phyloP scores from a whole-genome alignment of 192 early-diverging fungal species.

The Pilaira anomala region DNA sequence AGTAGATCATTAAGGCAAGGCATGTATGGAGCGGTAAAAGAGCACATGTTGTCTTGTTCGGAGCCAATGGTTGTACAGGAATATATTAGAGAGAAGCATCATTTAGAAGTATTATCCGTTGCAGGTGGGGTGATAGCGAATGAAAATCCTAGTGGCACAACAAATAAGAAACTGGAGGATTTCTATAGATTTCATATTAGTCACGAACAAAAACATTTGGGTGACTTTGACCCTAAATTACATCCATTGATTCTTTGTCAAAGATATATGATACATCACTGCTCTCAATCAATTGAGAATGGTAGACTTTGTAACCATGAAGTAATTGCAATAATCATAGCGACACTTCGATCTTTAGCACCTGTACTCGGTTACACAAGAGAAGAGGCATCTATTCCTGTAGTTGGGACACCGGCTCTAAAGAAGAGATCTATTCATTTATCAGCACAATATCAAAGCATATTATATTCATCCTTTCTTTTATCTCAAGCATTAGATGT shows the following conservation, averaged over 20 bases:
- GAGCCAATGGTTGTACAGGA: conserved; percentile 28
- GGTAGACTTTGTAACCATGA: conserved; percentile 37
- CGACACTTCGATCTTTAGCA: conserved; percentile 26
- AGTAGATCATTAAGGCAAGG: conserved; percentile 41
- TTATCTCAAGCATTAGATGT: conserved; percentile 36
- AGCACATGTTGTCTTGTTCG: no score
- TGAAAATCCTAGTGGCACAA: no score
- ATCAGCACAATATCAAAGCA: conserved; percentile 43
- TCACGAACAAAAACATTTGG: not conserved
- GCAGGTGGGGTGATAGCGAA: no score
- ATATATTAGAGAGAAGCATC: conserved; percentile 42
- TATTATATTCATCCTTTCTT: conserved; percentile 34
- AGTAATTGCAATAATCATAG: conserved; percentile 45
- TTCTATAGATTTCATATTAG: not conserved
- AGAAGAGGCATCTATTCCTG: not conserved
- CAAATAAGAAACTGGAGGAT: no score
- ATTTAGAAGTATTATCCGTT: conserved; percentile 20
- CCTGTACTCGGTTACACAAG: conserved; percentile 13
- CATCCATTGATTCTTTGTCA: conserved; percentile 35
- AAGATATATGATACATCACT: conserved; percentile 41
- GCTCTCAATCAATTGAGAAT: conserved; percentile 9
- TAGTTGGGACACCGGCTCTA: conserved; percentile 13
- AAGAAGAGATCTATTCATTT: conserved; percentile 42
- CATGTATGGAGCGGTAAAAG: conserved; percentile 33
- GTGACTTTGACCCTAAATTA: conserved; percentile 1